These are phyloP conservation scores for Cudoniella acicularis DNA, from an alignment of 495 filamentous ascomycete genomes.

Conservation along the genomic window DNA sequence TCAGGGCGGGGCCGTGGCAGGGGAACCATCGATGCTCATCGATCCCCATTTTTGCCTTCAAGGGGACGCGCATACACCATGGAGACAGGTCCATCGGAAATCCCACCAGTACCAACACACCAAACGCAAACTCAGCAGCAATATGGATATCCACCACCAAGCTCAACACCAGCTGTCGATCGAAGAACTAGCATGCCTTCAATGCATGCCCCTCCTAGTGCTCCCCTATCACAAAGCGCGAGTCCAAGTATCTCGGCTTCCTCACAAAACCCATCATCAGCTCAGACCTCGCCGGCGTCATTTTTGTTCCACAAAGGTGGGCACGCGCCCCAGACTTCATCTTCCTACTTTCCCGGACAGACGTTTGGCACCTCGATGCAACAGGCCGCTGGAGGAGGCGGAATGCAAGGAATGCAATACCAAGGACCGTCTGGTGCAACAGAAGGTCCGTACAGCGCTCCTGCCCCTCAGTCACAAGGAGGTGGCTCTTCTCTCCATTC, in stretches of 20 bases:
- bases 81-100: constrained; percentile 25
- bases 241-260: constrained; percentile 54
- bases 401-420: constrained; percentile 22
- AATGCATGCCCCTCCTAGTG: constrained; percentile 34
- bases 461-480: constrained; percentile 14
- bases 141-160: constrained; percentile 34
- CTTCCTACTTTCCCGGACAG: constrained; percentile 26
- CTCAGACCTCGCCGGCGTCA: constrained; percentile 41
- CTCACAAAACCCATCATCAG: constrained; percentile 41
- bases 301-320: constrained; percentile 22
- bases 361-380: constrained; percentile 28
- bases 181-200: constrained; percentile 39
- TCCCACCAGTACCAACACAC: constrained; percentile 31
- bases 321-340: constrained; percentile 15
- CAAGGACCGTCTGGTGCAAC: constrained; percentile 23
- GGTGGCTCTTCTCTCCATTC: constrained; percentile 19
- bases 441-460: constrained; percentile 29
- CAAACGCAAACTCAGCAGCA: constrained; percentile 22
- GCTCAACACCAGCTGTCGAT: constrained; percentile 38
- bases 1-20: constrained; percentile 41
- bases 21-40: constrained; percentile 42
- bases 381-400: constrained; percentile 18
- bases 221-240: constrained; percentile 44
- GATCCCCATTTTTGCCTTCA: constrained; percentile 24
- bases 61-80: constrained; percentile 17